phyloP scores from a whole-genome alignment of 225 moss, liverwort and hornwort species.

The Asterella californica region DNA sequence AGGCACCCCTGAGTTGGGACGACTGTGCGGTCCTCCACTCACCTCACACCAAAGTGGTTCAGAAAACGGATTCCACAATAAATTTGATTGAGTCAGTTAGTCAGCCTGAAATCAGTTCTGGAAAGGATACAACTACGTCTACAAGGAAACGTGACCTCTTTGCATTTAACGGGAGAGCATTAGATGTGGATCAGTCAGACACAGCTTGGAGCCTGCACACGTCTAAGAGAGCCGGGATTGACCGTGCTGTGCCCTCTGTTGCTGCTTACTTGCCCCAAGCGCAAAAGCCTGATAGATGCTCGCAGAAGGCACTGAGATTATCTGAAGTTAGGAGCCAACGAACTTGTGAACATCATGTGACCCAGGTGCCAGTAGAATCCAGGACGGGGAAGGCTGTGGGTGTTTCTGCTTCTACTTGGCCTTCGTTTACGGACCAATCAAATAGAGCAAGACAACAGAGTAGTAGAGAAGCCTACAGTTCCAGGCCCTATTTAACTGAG shows the following conservation, averaged over 20 bases:
- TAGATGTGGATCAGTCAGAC: not conserved
- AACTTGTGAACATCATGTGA: not conserved
- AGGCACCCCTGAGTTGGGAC: constrained; percentile 64
- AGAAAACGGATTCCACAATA: not conserved
- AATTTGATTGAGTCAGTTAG: not conserved
- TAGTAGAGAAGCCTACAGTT: constrained; percentile 6
- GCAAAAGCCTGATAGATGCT: constrained; percentile 27
- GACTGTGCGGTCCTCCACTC: constrained; percentile 15
- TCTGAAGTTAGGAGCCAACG: constrained; percentile 14
- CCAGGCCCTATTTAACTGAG: not conserved
- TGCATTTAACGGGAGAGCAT: not conserved
- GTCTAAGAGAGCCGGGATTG: not conserved
- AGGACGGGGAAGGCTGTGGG: not conserved
- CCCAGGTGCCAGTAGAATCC: not conserved
- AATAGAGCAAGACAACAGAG: constrained; percentile 4
- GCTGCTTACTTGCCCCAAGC: constrained; percentile 12
- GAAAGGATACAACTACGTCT: not conserved
- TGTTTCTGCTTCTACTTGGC: not conserved
- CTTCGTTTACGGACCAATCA: constrained; percentile 13
- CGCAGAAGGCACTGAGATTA: constrained; percentile 18
- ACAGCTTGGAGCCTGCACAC: not conserved
- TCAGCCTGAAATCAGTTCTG: not conserved
- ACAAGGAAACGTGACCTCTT: not conserved
- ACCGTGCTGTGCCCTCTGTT: not conserved
- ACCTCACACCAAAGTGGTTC: not conserved